phyloP scores from a whole-genome alignment of 2,329 filamentous ascomycete genomes.

The Didymella sp. region DNA sequence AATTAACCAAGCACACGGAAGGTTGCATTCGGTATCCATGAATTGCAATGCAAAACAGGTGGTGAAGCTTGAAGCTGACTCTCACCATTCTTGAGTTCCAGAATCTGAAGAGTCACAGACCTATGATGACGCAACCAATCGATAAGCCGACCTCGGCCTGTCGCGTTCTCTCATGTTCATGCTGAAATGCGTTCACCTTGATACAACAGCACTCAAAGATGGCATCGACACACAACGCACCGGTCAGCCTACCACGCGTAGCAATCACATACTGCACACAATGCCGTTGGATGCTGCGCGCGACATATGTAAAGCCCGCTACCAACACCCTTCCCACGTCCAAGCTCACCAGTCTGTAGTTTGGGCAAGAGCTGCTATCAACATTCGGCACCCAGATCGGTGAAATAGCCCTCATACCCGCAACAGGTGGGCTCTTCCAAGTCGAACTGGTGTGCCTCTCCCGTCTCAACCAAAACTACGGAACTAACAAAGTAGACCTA shows the following conservation, averaged over 20 bases:
- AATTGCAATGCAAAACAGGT: not conserved
- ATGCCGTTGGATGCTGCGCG: conserved; percentile 89
- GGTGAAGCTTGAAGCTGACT: not conserved
- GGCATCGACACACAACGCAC: conserved; percentile 33
- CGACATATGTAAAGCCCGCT: conserved; percentile 72
- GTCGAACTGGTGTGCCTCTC: conserved; percentile 64
- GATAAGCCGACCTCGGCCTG: conserved; percentile 13
- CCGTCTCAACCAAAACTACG: no score
- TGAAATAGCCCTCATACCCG: conserved; percentile 85
- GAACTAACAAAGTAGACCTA: conserved; percentile 33
- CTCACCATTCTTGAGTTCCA: not conserved
- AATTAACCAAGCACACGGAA: not conserved
- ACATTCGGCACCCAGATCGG: conserved; percentile 86
- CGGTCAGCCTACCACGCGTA: conserved; percentile 68
- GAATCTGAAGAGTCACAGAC: not conserved
- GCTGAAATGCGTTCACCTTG: not conserved
- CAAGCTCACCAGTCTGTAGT: conserved; percentile 59
- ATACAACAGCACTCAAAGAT: conserved; percentile 19
- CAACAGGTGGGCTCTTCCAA: conserved; percentile 82
- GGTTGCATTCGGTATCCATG: not conserved
- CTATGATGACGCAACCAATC: conserved; percentile 15
- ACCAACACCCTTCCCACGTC: not conserved
- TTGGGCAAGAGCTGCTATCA: conserved; percentile 91
- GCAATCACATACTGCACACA: conserved; percentile 94
- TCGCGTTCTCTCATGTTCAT: not conserved